These are phyloP conservation scores for Saccharomyces hybrid DNA, from an alignment of 1,139 yeast genomes.

Conservation along the genomic window DNA sequence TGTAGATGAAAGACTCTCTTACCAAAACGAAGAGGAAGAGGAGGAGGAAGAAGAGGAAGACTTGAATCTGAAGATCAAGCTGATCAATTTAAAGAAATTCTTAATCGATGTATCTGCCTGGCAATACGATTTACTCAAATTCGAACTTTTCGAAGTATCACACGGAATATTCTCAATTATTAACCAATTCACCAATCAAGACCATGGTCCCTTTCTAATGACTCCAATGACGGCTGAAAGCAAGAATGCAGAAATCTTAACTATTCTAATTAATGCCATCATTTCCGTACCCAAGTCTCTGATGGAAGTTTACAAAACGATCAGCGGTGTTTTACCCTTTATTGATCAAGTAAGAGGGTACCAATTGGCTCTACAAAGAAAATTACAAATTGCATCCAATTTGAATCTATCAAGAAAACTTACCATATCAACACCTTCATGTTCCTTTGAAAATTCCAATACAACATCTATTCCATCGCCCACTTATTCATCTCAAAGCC, in stretches of 20 bases:
- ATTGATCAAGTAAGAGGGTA: constrained; percentile 21
- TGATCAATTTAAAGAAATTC: constrained; percentile 29
- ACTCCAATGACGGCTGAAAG: constrained; percentile 23
- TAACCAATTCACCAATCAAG: constrained; percentile 29
- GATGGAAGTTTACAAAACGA: constrained; percentile 24
- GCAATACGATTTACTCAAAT: constrained; percentile 28
- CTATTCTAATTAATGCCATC: constrained; percentile 22
- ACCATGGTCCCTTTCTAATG: constrained; percentile 29
- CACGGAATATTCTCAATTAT: constrained; percentile 28
- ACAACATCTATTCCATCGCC: constrained; percentile 20
- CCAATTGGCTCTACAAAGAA: constrained; percentile 22
- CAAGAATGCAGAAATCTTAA: constrained; percentile 23
- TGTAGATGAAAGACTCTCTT: constrained; percentile 16
- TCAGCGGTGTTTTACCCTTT: constrained; percentile 22
- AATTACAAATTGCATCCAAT: constrained; percentile 23
- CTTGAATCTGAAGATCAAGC: constrained; percentile 23
- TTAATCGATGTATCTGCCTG: constrained; percentile 29
- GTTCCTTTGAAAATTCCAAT: constrained; percentile 5
- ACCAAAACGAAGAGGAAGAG: constrained; percentile 3
- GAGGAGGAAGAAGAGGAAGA: constrained; percentile 23
- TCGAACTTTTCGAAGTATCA: constrained; percentile 28
- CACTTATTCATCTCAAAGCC: constrained; percentile 20
- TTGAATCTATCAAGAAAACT: constrained; percentile 22
- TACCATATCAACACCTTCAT: constrained; percentile 6
- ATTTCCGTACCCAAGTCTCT: constrained; percentile 24